Conservation (phyloP, 2,329 filamentous ascomycete species). For the Fusarium staphyleae region DNA sequence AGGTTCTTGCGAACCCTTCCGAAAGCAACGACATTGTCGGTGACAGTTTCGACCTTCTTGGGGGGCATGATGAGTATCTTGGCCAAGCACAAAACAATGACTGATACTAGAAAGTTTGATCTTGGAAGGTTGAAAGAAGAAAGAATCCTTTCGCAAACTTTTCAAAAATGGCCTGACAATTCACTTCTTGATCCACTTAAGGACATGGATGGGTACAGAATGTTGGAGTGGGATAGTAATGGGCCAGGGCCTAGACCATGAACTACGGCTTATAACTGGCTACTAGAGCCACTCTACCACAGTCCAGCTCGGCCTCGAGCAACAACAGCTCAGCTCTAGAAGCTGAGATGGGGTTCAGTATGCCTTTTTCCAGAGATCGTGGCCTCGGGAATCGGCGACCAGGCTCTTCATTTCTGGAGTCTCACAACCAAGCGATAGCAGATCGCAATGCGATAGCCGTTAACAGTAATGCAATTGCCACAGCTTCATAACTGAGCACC, state of each 20-base stretch:
- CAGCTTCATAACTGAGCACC: too few species aligned
- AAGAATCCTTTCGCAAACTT: conserved; percentile 31
- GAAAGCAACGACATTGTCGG: conserved; percentile 55
- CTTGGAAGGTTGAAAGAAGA: conserved; percentile 10
- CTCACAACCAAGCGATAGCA: too few species aligned
- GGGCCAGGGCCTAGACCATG: not conserved
- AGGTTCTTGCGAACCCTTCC: conserved; percentile 54
- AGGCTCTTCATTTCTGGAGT: too few species aligned
- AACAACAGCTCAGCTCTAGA: too few species aligned
- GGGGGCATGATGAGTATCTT: conserved; percentile 47
- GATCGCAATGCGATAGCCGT: too few species aligned
- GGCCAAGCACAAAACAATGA: conserved; percentile 4
- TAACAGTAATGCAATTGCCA: too few species aligned
- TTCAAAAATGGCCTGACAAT: conserved; percentile 40
- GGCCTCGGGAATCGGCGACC: too few species aligned
- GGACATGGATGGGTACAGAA: conserved; percentile 30
- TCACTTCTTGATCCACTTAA: conserved; percentile 33
- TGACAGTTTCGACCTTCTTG: conserved; percentile 51
- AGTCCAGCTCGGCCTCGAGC: too few species aligned
- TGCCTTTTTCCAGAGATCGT: too few species aligned
- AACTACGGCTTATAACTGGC: too few species aligned
- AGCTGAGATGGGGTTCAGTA: too few species aligned
- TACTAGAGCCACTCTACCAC: too few species aligned
- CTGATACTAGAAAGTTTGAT: conserved; percentile 5
- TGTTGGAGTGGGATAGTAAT: not conserved